Conservation (phyloP, 2,329 filamentous ascomycete species). For the Lachnellula hyalina region DNA sequence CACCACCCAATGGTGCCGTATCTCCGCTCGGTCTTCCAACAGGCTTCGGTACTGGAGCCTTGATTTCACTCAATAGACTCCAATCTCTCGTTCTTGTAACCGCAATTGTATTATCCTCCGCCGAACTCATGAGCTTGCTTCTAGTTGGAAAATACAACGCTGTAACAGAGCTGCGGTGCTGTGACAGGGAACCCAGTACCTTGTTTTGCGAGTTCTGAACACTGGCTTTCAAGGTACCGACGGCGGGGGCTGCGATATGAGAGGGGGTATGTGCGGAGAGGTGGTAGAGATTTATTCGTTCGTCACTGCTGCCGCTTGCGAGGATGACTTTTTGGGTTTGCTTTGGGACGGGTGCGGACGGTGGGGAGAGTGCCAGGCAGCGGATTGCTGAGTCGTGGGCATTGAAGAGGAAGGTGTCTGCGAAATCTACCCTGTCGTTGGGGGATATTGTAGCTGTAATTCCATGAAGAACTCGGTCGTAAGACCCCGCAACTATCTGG, state of each 20-base stretch:
- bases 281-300: conserved; percentile 91
- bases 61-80: conserved; percentile 81
- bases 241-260: conserved; percentile 50
- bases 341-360: conserved; percentile 54
- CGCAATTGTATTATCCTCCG: conserved; percentile 87
- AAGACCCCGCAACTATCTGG: conserved; percentile 88
- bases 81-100: conserved; percentile 86
- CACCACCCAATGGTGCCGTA: conserved; percentile 74
- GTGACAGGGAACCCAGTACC: conserved; percentile 78
- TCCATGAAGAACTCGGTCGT: conserved; percentile 89
- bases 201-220: conserved; percentile 82
- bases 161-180: conserved; percentile 81
- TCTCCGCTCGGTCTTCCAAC: conserved; percentile 81
- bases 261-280: conserved; percentile 66
- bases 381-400: conserved; percentile 87
- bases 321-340: conserved; percentile 80
- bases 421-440: conserved; percentile 56
- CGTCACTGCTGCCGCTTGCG: conserved; percentile 87
- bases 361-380: conserved; percentile 78
- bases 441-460: conserved; percentile 65
- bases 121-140: conserved; percentile 79
- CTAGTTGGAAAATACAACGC: conserved; percentile 76
- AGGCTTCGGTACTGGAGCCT: conserved; percentile 77
- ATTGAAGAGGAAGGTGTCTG: conserved; percentile 93
- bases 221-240: conserved; percentile 68